Base-by-base conservation (phyloP, 1,284 basidiomycete genomes). In the Mycena sp. region DNA sequence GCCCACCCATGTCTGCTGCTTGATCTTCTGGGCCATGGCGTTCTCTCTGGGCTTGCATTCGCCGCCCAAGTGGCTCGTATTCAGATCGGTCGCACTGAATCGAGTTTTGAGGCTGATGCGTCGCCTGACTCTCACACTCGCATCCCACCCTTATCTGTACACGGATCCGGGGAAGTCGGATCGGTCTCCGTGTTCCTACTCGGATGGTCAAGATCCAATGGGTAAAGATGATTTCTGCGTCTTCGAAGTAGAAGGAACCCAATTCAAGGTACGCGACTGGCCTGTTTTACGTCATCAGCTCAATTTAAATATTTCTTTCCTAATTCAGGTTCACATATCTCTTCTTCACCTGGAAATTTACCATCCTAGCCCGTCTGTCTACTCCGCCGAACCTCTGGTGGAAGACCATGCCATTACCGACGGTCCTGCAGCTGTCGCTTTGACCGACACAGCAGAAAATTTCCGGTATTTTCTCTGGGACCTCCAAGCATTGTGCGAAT, bases 401-500 rank as follows among this genome's bases (percentile, higher is more conserved):
- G 58, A 41, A 55, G 65, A 30, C 67, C n/a, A n/a, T n/a, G n/a
- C n/a, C n/a, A 45, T 41, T 45, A 51, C 40, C 70, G 73, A 59
- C 72, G 72, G 37, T 50, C 61, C n/a, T n/a, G n/a, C n/a, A n/a
- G n/a, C 44, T 54, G 71, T 32, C 29, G 67, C 74, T 21, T 71
- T 81, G 10, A 75, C 73, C 14, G 79, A 81, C 53, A 76, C 76
- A 19, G 77, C 73, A 6, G 72, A 77, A 37, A 74, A 80, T 59
- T 82, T 83, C 53, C 77, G 77, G 23, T 80, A 81, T 64, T 72
- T 83, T 25, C 69, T 83, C 30, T 81, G 81, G 79, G 81, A 75
- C 25, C 61, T 83, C 28, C 80, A 83, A 68, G 77, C 80, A 37
- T 71, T 76, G 81, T 83, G 62, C 73, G 79, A 38, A 52, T 37